phyloP scores from a whole-genome alignment of 768 basidiomycete species.

The Boletus coccyginus region DNA sequence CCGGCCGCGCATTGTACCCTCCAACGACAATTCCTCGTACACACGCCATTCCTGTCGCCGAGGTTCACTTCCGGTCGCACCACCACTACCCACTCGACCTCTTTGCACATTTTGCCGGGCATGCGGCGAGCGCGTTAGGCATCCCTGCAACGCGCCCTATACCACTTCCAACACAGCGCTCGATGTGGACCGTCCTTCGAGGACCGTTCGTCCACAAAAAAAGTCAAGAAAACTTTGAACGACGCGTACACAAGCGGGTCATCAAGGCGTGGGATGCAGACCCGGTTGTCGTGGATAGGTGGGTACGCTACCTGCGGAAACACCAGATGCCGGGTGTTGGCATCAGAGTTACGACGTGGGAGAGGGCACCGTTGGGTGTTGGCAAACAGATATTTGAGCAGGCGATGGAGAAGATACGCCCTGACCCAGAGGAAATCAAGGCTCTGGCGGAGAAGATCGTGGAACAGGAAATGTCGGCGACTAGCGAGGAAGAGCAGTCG shows the following conservation, averaged over 20 bases:
- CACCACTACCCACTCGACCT: slow-evolving; percentile 63
- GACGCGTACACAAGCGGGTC: slow-evolving; percentile 75
- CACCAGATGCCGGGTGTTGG: slow-evolving; percentile 86
- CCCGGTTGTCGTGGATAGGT: slow-evolving; percentile 70
- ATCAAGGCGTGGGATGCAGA: slow-evolving; percentile 95
- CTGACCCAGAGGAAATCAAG: slow-evolving; percentile 36
- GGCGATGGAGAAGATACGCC: slow-evolving; percentile 35
- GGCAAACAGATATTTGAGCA: slow-evolving; percentile 39
- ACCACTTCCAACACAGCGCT: slow-evolving; percentile 69
- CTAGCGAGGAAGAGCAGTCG: slow-evolving; percentile 2
- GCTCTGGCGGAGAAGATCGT: slow-evolving; percentile 42
- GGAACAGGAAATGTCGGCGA: slow-evolving; percentile 23
- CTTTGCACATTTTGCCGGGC: slow-evolving; percentile 79
- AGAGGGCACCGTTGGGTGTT: slow-evolving; percentile 56
- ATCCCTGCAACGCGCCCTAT: slow-evolving; percentile 70
- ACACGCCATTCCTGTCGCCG: slow-evolving; percentile 74
- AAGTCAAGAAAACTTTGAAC: slow-evolving; percentile 92
- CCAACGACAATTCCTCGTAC: slow-evolving; percentile 59
- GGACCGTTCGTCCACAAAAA: slow-evolving; percentile 93
- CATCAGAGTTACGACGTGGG: slow-evolving; percentile 78
- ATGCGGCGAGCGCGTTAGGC: slow-evolving; percentile 81
- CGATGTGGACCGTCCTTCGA: slow-evolving; percentile 81
- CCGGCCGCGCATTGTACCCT: slow-evolving; percentile 56
- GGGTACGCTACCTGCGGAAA: slow-evolving; percentile 72
- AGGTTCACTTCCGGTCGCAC: slow-evolving; percentile 82